Conservation (phyloP, 345 rosid species). For the Eucalyptus dawsonii region DNA sequence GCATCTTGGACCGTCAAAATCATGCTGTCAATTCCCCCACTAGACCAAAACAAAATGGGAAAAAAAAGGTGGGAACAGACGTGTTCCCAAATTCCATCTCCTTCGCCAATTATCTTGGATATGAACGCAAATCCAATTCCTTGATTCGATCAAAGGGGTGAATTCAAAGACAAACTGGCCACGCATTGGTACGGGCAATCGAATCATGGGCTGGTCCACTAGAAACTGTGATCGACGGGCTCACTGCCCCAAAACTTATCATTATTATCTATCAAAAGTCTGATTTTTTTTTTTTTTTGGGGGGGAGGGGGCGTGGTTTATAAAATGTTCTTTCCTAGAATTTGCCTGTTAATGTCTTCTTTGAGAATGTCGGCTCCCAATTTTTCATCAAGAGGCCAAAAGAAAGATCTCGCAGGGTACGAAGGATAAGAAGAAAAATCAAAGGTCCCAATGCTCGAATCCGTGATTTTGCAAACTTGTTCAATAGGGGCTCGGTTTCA, state of each 20-base stretch:
- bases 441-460: neutral
- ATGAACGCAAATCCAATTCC: neutral
- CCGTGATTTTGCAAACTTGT: neutral
- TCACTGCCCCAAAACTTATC: neutral
- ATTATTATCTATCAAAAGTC: neutral
- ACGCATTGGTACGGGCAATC: neutral
- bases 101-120: neutral
- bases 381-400: neutral
- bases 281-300: too few relatives aligned
- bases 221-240: neutral
- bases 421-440: neutral
- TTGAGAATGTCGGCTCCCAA: neutral
- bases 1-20: neutral
- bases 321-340: neutral
- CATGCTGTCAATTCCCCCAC: neutral
- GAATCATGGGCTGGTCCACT: neutral
- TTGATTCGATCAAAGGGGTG: neutral
- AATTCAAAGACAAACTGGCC: neutral
- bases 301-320: too few relatives aligned
- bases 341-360: neutral
- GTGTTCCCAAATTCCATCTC: neutral
- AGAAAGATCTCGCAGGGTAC: neutral
- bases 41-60: neutral
- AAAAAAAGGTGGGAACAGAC: neutral
- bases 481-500: too few relatives aligned